phyloP scores from a whole-genome alignment of 2,329 filamentous ascomycete species.

The Xylariaceae sp. region DNA sequence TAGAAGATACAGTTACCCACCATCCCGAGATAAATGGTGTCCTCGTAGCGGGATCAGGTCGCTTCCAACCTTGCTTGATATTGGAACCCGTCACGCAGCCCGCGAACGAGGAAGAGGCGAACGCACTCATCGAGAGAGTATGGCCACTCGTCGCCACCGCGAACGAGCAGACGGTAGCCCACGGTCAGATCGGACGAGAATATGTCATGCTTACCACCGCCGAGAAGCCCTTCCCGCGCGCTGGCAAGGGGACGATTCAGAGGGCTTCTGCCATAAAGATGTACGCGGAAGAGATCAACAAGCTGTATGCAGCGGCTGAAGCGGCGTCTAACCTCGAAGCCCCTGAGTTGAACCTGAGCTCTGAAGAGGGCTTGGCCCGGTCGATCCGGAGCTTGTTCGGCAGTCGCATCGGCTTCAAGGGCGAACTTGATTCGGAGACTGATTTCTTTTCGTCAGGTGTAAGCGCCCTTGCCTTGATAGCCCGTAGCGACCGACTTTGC shows the following conservation, averaged over 20 bases:
- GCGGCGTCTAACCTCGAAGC: slow-evolving; percentile 19
- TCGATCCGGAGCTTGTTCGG: slow-evolving; percentile 32
- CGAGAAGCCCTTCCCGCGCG: slow-evolving; percentile 38
- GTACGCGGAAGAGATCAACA: slow-evolving; percentile 41
- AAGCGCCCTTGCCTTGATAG: not conserved
- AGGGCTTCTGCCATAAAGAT: slow-evolving; percentile 35
- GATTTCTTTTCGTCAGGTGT: slow-evolving; percentile 37
- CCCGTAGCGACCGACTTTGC: not conserved
- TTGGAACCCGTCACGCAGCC: slow-evolving; percentile 39
- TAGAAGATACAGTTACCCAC: slow-evolving; percentile 36
- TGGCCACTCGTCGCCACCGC: slow-evolving; percentile 40
- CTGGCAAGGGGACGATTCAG: slow-evolving; percentile 44
- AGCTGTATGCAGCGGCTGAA: slow-evolving; percentile 33
- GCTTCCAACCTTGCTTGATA: slow-evolving; percentile 43
- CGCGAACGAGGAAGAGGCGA: slow-evolving; percentile 23
- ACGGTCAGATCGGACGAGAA: slow-evolving; percentile 40
- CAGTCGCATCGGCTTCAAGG: slow-evolving; percentile 22
- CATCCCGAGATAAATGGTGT: slow-evolving; percentile 39
- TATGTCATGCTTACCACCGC: slow-evolving; percentile 37
- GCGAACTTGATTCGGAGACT: slow-evolving; percentile 30
- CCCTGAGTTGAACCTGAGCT: slow-evolving; percentile 29
- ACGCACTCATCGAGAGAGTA: slow-evolving; percentile 36
- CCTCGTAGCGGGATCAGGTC: slow-evolving; percentile 41
- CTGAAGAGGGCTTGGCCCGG: slow-evolving; percentile 26
- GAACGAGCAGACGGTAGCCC: slow-evolving; percentile 40